Evolutionary conservation across 1,139 yeast species (phyloP), one percentile per base, ranked within the genome.

Genomic region (Pichia sp.): DNA sequence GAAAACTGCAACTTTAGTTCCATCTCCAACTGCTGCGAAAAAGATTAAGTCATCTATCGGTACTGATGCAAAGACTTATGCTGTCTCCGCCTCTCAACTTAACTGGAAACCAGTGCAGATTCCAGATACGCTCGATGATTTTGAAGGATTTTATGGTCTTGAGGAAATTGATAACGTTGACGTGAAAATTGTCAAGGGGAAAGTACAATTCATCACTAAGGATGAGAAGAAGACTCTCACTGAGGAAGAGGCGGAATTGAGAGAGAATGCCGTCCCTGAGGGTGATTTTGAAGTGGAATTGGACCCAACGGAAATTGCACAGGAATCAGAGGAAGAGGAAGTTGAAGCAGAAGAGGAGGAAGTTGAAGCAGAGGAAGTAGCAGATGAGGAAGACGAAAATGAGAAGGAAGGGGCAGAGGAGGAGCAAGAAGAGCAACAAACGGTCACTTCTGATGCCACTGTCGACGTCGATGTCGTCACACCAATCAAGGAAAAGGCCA

Each of bases 161-260:
- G 97, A 91, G 58, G 98, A 91, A 56, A 72, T 91, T 36, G 96
- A 87, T 37, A 96, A 96, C 20, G 96, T 88, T 18, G 88, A 74
- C 50, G 88, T 88, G 5, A 73, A 73, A 44, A 67, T 75, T 38
- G 74, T 76, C 3, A 66, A 75, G 39, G 94, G 94, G 13, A 64
- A 66, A 42, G 75, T 80, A 0, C 71, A 72, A 47, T 84, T 84
- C 51, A 59, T 74, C 18, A 74, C 77, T 4, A 67, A 64, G 35
- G 77, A 74, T 28, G 61, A 63, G 46, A 22, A 20, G 33, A 46
- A 32, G 48, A 47, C 34, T 40, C 46, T 36, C 38, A 44, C 33
- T 37, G 50, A 52, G 23, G 51, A 51, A 19, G 55, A 49, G 16
- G 42, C 38, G 17, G 39, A 40, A 22, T 23, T 36, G 30, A 40